phyloP scores from a whole-genome alignment of 2,329 filamentous ascomycete genomes.

The Ophiostoma perfectum region DNA sequence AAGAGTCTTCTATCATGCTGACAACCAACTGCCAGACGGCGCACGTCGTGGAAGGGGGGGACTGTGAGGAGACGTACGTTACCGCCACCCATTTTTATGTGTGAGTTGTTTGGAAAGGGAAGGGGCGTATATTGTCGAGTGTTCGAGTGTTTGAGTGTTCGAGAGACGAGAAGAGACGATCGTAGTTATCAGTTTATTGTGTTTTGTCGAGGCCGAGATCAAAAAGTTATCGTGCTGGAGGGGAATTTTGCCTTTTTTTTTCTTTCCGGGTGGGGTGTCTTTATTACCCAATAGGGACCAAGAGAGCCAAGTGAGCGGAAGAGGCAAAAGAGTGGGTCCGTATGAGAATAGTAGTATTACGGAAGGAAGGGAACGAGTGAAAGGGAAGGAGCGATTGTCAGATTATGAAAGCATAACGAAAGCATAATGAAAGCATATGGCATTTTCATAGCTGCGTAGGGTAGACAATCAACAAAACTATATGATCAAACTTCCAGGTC shows the following conservation, averaged over 20 bases:
- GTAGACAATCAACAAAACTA: too few relatives aligned
- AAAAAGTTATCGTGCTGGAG: background rate
- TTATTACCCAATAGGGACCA: background rate
- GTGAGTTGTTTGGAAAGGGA: background rate
- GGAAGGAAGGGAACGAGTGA: background rate
- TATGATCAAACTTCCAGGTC: too few relatives aligned
- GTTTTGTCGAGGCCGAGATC: slow-evolving; percentile 8
- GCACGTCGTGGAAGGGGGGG: background rate
- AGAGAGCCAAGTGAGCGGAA: background rate
- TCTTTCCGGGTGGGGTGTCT: background rate
- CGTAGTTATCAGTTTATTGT: background rate
- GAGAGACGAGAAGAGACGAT: background rate
- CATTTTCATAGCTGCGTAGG: background rate
- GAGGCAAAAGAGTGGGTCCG: background rate
- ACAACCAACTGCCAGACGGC: background rate
- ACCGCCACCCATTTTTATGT: slow-evolving; percentile 33
- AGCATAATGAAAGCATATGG: background rate
- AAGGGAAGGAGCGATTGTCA: background rate
- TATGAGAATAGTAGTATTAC: background rate
- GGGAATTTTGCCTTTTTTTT: slow-evolving; percentile 7
- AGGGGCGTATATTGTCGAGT: background rate
- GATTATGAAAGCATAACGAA: background rate
- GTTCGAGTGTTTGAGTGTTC: background rate
- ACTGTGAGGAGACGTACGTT: slow-evolving; percentile 30
- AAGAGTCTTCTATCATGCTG: background rate